A percentile compares a stretch with the other conserved stretches of the same genome.
Evolutionary conservation across 345 rosid species (phyloP).

Genomic region (Trapa incisa): DNA sequence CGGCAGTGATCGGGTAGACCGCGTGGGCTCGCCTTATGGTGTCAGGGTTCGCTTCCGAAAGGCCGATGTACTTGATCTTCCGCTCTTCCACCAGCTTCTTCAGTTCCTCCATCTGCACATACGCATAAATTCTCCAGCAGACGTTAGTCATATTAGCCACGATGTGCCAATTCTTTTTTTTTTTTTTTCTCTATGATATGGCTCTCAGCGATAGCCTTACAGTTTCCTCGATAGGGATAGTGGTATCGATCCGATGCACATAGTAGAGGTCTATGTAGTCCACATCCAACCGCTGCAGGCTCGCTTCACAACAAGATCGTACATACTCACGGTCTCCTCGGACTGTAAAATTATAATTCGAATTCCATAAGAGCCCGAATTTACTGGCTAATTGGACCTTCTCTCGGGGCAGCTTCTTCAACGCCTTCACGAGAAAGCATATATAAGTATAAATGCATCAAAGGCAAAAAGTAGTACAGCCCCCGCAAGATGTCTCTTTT

Average conservation of each 20-base stretch:
- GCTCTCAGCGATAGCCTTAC: constrained; percentile 2
- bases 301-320: constrained; percentile 8
- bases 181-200: too few species aligned
- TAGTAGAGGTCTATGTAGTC: constrained; percentile 1
- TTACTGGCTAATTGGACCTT: constrained; percentile 21
- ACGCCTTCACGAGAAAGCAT: constrained; percentile 9
- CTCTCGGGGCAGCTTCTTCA: constrained; percentile 20
- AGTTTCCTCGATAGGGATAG: neutral
- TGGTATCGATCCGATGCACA: neutral
- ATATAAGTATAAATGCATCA: too few species aligned
- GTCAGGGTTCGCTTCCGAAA: constrained; percentile 35
- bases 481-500: too few species aligned
- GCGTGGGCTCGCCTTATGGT: constrained; percentile 32
- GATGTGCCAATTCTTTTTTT: too few species aligned
- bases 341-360: neutral
- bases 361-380: constrained; percentile 11
- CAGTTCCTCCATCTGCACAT: constrained; percentile 26
- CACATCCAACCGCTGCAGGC: neutral
- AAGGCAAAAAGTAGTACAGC: too few species aligned
- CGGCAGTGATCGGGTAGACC: constrained; percentile 33
- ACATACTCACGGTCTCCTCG: constrained; percentile 11
- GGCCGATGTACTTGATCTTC: constrained; percentile 29
- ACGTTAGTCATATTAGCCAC: neutral
- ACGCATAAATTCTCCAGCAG: neutral
- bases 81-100: constrained; percentile 35